Evolutionary conservation across 1,284 basidiomycete genomes (phyloP), one percentile per base, ranked within the genome.

Genomic region (Ustanciosporium gigantosporum): DNA sequence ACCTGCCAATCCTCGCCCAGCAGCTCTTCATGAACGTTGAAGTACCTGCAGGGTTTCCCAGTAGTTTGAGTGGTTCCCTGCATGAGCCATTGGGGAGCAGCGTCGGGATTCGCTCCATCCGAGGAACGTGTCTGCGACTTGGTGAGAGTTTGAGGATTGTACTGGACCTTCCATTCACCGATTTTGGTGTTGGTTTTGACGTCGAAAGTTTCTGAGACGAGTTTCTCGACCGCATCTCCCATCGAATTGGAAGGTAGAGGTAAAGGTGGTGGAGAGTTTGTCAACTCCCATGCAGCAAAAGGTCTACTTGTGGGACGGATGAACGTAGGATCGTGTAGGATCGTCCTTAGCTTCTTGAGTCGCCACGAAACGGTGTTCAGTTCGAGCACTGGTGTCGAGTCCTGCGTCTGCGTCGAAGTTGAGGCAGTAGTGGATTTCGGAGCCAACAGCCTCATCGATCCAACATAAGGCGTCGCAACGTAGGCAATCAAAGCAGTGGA

Each of bases 21-120:
- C 21, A 90, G 79, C 73, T 91, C 88, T 73, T 89, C 86, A 66
- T 91, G 89, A 25, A 91, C 87, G 67, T 90, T 89, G 77, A 90
- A 91, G 73, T 88, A 82, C 55, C 89, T 87, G 41, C 57, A 49
- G 8, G 64, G 64, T 32, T 58, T 52, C 11, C 74, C 74, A 31
- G 62, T 41, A 2, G 47, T 39, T 17, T 59, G 36, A 13, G 62
- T 62, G 0, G 36, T 45, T 3, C 62, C 74, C 19, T 45, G 19
- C 17, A 44, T 37, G 27, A 52, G 52, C 20, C 40, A 53, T 20
- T 84, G 80, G 11, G 88, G 80, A n/a, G 15, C 23, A 2, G n/a
- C 11, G 27, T 9, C n/a, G 9, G 27, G 11, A n/a, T 9, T 29
- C n/a, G 27, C 27, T 9, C 11, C n/a, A 11, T 9, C n/a, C 11